Evolutionary conservation across 352 stramenopile species (phyloP), one percentile per base, ranked within the genome.

Genomic region (Discostella stelligera): DNA sequence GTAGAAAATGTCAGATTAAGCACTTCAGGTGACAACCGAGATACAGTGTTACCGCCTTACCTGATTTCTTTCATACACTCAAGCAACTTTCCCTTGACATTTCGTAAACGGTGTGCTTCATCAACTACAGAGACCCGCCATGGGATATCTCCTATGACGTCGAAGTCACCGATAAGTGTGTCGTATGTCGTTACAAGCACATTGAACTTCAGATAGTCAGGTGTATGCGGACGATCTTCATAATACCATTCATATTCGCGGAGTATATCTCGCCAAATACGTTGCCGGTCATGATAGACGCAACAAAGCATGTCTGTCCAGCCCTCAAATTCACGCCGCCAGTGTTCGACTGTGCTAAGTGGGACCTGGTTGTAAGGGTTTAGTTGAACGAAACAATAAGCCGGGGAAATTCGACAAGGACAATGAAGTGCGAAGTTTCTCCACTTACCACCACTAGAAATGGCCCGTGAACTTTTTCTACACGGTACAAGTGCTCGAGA

Each of bases 101-200:
- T 99, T 64, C 98, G 98, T 20, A 99, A 90, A 10, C 97, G 94
- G 89, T 99, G 98, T 3, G 97, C 98, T 87, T 99, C 98, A 82
- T 99, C 98, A 10, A 99, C 97, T 20, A 99, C 95, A 63, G 98
- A 89, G 2, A 97, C 84, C 74, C 96, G 93, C 96, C 98, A 99
- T 16, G 95, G 94, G 58, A 99, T 97, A 60, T 96, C 91, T 58
- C 92, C 92, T 65, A 99, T 90, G 54, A 98, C 84, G 88, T 99
- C 96, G 55, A 95, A 95, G 41, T 97, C 95, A 21, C 89, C 93
- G 69, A 96, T 96, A 7, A 98, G 94, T 83, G 98, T 98, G 80
- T 99, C 98, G 83, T 98, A 99, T 0, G 97, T 99, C 18, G 98
- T 99, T 39, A 99, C 97, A 11, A 99, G 85, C 21, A 99, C 96